Base-by-base conservation (phyloP, 352 stramenopile species). In the Halophytophthora batemanensis region DNA sequence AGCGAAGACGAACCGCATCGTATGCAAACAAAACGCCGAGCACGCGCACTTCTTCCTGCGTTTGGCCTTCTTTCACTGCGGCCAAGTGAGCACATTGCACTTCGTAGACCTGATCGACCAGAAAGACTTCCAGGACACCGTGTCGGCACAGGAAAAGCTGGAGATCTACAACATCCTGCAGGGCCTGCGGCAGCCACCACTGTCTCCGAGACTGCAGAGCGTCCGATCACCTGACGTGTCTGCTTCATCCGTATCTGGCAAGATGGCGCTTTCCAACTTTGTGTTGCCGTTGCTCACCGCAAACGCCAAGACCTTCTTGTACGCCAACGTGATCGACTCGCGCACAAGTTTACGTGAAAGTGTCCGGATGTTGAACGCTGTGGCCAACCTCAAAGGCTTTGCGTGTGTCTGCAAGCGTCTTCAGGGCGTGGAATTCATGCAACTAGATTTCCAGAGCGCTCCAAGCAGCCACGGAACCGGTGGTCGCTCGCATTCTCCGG, bases 1-100 rank as follows among this genome's bases (percentile, higher is more conserved):
- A 6, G 76, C 79, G 18, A 90, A 90, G 56, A 87, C 79, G 1
- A 85, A 87, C 47, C 79, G 76, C 14, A 86, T 87, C 46, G 72
- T 90, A 33, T 63, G 68, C 36, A 87, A 90, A 33, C 76, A 86
- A 34, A 78, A 74, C 36, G 68, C 59, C 12, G 74, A 86, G 47
- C 68, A 75, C 61, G 73, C 64, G 15, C 76, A 90, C 41, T 87
- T 90, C 33, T 90, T 90, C 53, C 55, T 90, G 25, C 68, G 79
- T 2, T 56, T 90, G 28, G 72, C 76, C n/a, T 67, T 90, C 33
- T 86, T 82, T 50, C 59, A 71, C 40, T 33, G 48, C 18, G 79
- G 76, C 17, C 79, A 90, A 40, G 59, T 87, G 13, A 90, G 76
- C 48, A 86, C 74, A 19, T 57, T 87, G 25, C 79, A 90, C 31